phyloP scores from a whole-genome alignment of 1,284 basidiomycete genomes.

The Rugosomyces carneus region DNA sequence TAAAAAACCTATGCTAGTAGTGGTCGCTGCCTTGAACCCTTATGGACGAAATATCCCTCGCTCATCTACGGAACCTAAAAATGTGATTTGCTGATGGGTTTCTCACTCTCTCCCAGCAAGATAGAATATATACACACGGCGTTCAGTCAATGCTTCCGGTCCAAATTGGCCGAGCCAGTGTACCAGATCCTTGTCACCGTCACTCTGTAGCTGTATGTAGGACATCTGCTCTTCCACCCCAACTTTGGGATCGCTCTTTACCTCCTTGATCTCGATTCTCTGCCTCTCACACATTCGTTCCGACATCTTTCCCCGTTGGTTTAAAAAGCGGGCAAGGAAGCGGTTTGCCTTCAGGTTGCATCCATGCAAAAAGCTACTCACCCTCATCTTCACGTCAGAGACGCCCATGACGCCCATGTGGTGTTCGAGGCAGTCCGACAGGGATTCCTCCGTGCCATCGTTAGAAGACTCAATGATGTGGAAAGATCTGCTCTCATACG shows the following conservation, averaged over 20 bases:
- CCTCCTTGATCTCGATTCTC: slow-evolving; percentile 4
- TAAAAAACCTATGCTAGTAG: neutral
- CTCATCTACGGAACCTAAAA: slow-evolving; percentile 19
- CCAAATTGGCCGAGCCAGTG: slow-evolving; percentile 20
- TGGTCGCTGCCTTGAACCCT: slow-evolving; percentile 9
- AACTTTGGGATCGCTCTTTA: slow-evolving; percentile 6
- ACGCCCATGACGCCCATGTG: slow-evolving; percentile 56
- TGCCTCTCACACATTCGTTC: slow-evolving; percentile 8
- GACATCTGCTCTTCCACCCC: slow-evolving; percentile 19
- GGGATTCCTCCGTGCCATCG: slow-evolving; percentile 43
- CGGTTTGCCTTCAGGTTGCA: slow-evolving; percentile 1
- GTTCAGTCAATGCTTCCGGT: slow-evolving; percentile 18
- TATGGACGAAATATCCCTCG: slow-evolving; percentile 24
- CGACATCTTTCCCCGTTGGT: slow-evolving; percentile 5
- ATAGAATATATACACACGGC: slow-evolving; percentile 18
- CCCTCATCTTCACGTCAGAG: slow-evolving; percentile 54
- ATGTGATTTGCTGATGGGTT: slow-evolving; percentile 21
- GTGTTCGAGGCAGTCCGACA: slow-evolving; percentile 54
- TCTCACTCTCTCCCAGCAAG: slow-evolving; percentile 18
- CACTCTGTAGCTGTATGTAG: slow-evolving; percentile 21
- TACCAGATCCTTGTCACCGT: slow-evolving; percentile 28
- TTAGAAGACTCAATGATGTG: slow-evolving; percentile 50
- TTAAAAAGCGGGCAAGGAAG: slow-evolving; percentile 5
- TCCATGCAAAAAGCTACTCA: slow-evolving; percentile 56
- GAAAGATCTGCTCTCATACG: slow-evolving; percentile 50